phyloP scores from a whole-genome alignment of 2,329 filamentous ascomycete genomes.

The Microdochium paspali region DNA sequence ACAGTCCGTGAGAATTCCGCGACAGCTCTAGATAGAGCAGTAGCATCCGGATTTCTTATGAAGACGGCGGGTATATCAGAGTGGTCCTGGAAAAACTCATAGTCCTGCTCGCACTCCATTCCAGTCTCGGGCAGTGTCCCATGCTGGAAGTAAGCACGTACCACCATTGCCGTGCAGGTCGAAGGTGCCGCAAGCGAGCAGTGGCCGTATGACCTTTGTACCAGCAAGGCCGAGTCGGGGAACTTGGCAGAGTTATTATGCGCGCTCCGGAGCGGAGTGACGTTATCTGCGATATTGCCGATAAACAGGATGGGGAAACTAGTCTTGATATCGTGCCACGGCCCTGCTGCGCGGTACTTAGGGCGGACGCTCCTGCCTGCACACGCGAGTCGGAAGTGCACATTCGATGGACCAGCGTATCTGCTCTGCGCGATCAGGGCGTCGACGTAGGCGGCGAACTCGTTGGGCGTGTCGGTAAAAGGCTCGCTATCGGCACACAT shows the following conservation, averaged over 20 bases:
- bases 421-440: constrained; percentile 26
- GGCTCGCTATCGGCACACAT: constrained; percentile 30
- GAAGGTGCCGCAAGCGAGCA: constrained; percentile 35
- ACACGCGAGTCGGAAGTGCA: constrained; percentile 23
- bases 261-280: constrained; percentile 21
- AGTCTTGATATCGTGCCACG: constrained; percentile 11
- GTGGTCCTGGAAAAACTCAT: constrained; percentile 24
- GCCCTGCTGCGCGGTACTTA: constrained; percentile 15
- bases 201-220: constrained; percentile 45
- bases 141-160: constrained; percentile 34
- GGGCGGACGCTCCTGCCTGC: constrained; percentile 18
- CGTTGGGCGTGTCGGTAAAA: no score
- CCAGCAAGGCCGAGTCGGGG: constrained; percentile 32
- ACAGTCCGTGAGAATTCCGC: neutral
- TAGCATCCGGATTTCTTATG: neutral
- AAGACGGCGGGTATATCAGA: neutral
- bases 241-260: constrained; percentile 25
- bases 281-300: constrained; percentile 23
- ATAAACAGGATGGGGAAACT: constrained; percentile 24
- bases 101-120: constrained; percentile 36
- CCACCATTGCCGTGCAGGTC: constrained; percentile 28
- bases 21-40: neutral
- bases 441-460: no score
- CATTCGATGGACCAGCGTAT: constrained; percentile 32
- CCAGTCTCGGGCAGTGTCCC: constrained; percentile 32